Base-by-base conservation (phyloP, 129 eudicot species). In the Apium graveolens region DNA sequence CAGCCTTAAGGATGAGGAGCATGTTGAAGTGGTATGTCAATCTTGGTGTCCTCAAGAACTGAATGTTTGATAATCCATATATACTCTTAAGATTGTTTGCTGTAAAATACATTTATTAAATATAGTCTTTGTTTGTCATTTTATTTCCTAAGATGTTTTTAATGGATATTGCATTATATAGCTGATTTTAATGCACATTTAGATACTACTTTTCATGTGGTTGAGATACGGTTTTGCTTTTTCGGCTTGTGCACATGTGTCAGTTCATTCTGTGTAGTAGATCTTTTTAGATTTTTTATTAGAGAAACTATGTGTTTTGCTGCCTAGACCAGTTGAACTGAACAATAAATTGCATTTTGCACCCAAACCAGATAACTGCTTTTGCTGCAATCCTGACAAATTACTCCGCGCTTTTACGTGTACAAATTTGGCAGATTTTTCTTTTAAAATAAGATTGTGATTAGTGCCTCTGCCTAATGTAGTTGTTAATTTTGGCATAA, bases 11-110 rank as follows among this genome's bases (percentile, higher is more conserved):
- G 24, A 44, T 8, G 46, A 74, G 49, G 65, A 81, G 74, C 55
- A 27, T 20, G 69, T 74, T 53, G 71, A 9, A 65, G 63, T 76
- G 79, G 76, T 63, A 81, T 49, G 72, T 66, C 72, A 66, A 32
- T 66, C 39, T 24, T 27, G 39, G 21, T 66, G 72, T 29, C 38
- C 38, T 66, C 24, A 31, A 66, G 68, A 66, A 29, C 16, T 66
- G 39, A 31, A 66, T 66, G 72, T 66, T 32, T 32, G 72, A 66
- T 29, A 27, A 32, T 32, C 39, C 10, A 32, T 66, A 66, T 66
- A 66, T 66, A 16, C 38, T 66, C 7, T 66, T 66, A 66, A 66
- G 41, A 66, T 66, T 31, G 72, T 66, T 66, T 66, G 39, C 72
- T 66, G 72, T 66, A 31, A 66, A 66, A 66, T 66, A 60, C 68